Base-by-base conservation (phyloP, 2,329 filamentous ascomycete genomes). In the Paecilomyces sp. region DNA sequence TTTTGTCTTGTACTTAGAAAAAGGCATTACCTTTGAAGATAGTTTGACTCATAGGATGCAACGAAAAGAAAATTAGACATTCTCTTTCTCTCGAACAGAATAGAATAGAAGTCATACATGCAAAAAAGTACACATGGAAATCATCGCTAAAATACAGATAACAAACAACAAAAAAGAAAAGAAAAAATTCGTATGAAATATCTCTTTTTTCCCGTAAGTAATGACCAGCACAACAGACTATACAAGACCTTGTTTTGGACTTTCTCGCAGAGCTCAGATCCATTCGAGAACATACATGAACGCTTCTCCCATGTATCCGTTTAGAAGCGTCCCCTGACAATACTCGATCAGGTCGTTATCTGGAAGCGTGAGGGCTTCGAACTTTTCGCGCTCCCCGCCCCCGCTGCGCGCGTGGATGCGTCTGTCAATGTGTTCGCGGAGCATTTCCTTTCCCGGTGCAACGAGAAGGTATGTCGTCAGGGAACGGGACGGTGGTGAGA, bases 231-330 rank as follows among this genome's bases (percentile, higher is more conserved):
- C 31, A n/a, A 18, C 8, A 3, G 18, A 22, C n/a, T 47, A 47
- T 47, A 47, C 41, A 47, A 47, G 5, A 47, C n/a, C 41, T 47
- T 9, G 3, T 9, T 4, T n/a, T 47, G 25, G 25, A 28, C 6
- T 28, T 28, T 6, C 25, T 6, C 25, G 6, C 3, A 28, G 3
- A 3, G 25, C 54, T 59, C 67, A 70, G 50, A 60, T 64, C 69
- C 69, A 71, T 59, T 70, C 69, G 60, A 71, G 57, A 58, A 71
- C 68, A 62, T 71, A 71, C 67, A 71, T 70, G 51, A 71, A 70
- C 12, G 63, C 66, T 51, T 71, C 67, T 5, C 64, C 68, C 31
- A 68, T 53, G 56, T 69, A 70, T 13, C 67, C 67, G 25, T 60
- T 63, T 11, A 70, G 55, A 12, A 66, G 57, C 22, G 70, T 31